Evolutionary conservation across 805 yeast species (phyloP), one percentile per base, ranked within the genome.

Genomic region (Phaffomyces antillensis): DNA sequence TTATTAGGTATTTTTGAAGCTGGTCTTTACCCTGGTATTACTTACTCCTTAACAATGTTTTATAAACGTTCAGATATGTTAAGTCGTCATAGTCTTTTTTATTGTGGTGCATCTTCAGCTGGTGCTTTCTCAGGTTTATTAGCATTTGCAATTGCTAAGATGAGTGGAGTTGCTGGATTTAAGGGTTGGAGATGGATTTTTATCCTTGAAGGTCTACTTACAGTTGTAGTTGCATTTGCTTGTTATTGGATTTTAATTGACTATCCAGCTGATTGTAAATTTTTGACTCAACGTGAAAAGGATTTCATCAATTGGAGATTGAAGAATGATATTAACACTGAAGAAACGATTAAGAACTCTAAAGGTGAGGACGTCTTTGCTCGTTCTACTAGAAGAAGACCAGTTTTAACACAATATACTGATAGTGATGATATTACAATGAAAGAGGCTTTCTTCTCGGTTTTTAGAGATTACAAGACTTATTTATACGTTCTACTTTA

Each of bases 161-260:
- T 65, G 52, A 55, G 56, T 40, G 55, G 60, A 58, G 67, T 42
- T 16, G 65, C 64, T 7, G 62, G 64, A 0, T 52, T 69, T 62
- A 54, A 67, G 63, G 50, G 73, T 4, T 73, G 77, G 77, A 63
- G 70, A 52, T 62, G 67, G 47, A 56, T 73, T n/a, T 70, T 69
- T 53, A 62, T 73, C 18, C 56, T 46, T 9, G 49, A 46, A 43
- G 46, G 46, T 34, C 28, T 43, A 11, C 7, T 46, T 12, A 46
- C 46, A 20, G 68, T 76, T 28, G 68, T 77, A 9, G 73, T 74
- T 40, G 67, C 59, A 51, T 53, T 45, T 47, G 54, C 44, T 58
- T 64, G 46, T 37, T 68, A 43, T 49, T 68, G 41, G 52, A 60
- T 54, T 42, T 61, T 54, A 39, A 75, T 73, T 13, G 66, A 62